A percentile compares a stretch with the other conserved stretches of the same genome.
phyloP scores from a whole-genome alignment of 78 protist species.

The Dictyostelium intermedium region DNA sequence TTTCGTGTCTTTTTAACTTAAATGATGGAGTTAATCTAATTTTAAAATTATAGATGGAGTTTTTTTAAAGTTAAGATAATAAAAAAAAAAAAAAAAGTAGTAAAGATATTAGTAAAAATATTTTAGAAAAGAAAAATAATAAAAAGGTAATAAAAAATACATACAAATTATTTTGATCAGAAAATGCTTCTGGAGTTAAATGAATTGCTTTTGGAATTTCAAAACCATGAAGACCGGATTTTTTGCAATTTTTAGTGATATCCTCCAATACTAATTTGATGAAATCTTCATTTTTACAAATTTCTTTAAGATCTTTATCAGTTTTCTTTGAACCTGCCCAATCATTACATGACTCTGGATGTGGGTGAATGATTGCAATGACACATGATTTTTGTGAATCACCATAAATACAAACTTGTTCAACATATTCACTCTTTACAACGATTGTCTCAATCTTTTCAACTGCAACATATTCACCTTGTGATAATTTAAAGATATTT shows the following conservation, averaged over 20 bases:
- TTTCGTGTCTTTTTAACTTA: conserved; percentile 82
- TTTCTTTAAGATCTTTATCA: background rate
- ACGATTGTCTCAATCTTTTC: conserved; percentile 53
- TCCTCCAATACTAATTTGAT: conserved; percentile 8
- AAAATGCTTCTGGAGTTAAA: conserved; percentile 46
- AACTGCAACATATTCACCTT: conserved; percentile 95
- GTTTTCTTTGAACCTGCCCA: conserved; percentile 30
- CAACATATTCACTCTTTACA: conserved; percentile 22
- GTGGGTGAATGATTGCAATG: conserved; percentile 55
- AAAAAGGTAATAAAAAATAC: background rate
- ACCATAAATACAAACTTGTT: conserved; percentile 71
- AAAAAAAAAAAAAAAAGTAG: background rate
- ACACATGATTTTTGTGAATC: conserved; percentile 36
- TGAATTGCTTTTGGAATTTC: conserved; percentile 69
- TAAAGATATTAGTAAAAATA: background rate
- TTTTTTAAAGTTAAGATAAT: too few relatives aligned
- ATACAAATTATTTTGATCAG: conserved; percentile 62
- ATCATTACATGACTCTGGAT: conserved; percentile 20
- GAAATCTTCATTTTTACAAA: conserved; percentile 20
- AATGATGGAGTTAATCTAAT: conserved; percentile 81
- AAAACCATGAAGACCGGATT: conserved; percentile 51
- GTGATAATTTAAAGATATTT: conserved; percentile 91
- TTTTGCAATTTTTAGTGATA: background rate
- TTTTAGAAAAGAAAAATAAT: background rate
- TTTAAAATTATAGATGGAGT: too few relatives aligned